phyloP scores from a whole-genome alignment of 2,329 filamentous ascomycete genomes.

The Metarhizium humberi region DNA sequence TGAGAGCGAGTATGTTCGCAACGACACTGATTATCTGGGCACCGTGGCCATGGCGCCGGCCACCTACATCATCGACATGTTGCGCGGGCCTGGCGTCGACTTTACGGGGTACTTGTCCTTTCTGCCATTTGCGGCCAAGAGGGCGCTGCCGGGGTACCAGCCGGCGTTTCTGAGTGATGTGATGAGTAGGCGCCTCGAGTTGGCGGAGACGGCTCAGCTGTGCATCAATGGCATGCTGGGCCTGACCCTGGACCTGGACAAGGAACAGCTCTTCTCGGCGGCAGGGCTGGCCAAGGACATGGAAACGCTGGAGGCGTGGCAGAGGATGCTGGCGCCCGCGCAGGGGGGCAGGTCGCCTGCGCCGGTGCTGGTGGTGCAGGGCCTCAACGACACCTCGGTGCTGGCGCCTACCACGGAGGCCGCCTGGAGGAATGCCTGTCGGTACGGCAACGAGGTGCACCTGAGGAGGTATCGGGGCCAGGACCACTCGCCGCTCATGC shows the following conservation, averaged over 20 bases:
- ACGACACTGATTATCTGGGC: too few species aligned
- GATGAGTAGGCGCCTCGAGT: conserved; percentile 1
- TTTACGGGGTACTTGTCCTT: conserved; percentile 2
- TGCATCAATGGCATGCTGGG: conserved; percentile 7
- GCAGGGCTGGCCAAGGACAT: neutral
- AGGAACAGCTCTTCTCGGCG: neutral
- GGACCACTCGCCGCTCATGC: conserved; percentile 4
- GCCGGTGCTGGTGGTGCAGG: conserved; percentile 9
- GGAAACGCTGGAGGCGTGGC: conserved; percentile 2
- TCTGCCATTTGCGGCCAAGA: conserved; percentile 1
- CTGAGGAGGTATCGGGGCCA: conserved; percentile 1
- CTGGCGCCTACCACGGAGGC: conserved; percentile 1
- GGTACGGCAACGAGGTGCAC: conserved; percentile 1
- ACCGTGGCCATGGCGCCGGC: conserved; percentile 3
- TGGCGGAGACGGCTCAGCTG: conserved; percentile 5
- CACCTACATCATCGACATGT: conserved; percentile 9
- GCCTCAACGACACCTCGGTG: conserved; percentile 6
- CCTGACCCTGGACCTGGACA: neutral
- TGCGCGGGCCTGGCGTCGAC: neutral
- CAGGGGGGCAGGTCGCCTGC: conserved; percentile 3
- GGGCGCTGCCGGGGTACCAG: neutral
- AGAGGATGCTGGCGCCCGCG: conserved; percentile 2
- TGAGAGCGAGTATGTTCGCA: too few species aligned
- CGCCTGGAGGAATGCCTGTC: conserved; percentile 4
- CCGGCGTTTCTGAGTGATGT: neutral